phyloP scores from a whole-genome alignment of 768 basidiomycete genomes.

The Omphalotus guepiniiformis region DNA sequence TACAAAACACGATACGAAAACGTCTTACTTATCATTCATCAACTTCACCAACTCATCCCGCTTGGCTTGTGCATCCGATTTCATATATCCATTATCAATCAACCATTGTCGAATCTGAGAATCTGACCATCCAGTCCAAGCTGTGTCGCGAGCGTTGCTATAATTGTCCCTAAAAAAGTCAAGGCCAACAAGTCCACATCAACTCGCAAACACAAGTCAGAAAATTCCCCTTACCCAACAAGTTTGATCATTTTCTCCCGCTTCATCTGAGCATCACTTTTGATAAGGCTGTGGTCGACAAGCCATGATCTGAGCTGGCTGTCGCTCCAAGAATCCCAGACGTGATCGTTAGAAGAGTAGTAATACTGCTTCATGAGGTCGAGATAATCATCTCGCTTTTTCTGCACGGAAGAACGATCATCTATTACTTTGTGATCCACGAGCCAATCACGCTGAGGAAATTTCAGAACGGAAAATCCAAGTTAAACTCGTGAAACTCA shows the following conservation, averaged over 20 bases:
- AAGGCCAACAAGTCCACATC: background rate
- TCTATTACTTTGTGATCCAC: conserved; percentile 67
- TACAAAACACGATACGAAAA: conserved; percentile 8
- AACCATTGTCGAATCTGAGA: conserved; percentile 71
- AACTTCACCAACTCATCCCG: conserved; percentile 73
- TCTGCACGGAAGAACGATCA: conserved; percentile 33
- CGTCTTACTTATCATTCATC: conserved; percentile 63
- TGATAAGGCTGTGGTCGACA: conserved; percentile 65
- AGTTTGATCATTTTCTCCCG: conserved; percentile 78
- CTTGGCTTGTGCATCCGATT: conserved; percentile 53
- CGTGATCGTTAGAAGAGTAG: conserved; percentile 50
- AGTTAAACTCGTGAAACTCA: conserved; percentile 26
- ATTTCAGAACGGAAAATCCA: background rate
- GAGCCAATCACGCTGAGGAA: conserved; percentile 74
- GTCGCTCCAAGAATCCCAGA: conserved; percentile 73
- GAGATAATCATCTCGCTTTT: conserved; percentile 57
- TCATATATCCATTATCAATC: conserved; percentile 64
- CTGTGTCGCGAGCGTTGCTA: conserved; percentile 48
- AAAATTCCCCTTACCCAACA: conserved; percentile 45
- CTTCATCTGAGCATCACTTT: conserved; percentile 59
- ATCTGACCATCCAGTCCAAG: conserved; percentile 72
- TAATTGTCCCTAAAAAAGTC: conserved; percentile 58
- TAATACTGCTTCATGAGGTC: conserved; percentile 77
- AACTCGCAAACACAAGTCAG: background rate
- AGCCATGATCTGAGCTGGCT: conserved; percentile 77